Percentiles rank a stretch among this genome's conserved stretches.
These are phyloP conservation scores for Marsdenia floribunda DNA, from an alignment of 257 asterid species.

Conservation along the genomic window DNA sequence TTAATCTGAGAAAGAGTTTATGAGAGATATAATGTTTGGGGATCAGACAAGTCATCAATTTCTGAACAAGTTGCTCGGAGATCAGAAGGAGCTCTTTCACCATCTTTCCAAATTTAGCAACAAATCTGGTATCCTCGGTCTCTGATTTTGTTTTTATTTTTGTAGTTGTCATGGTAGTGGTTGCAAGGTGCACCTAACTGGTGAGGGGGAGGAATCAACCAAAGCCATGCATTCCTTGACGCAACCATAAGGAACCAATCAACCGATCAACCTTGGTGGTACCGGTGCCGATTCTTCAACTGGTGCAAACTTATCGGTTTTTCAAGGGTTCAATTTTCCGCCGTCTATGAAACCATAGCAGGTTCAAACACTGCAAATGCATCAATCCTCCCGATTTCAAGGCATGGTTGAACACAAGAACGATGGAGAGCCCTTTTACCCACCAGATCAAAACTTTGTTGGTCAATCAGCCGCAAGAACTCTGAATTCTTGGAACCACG, in stretches of 20 bases:
- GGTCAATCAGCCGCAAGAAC: slow-evolving; percentile 21
- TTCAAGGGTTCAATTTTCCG: slow-evolving; percentile 13
- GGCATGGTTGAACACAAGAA: slow-evolving; percentile 7
- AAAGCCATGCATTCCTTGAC: slow-evolving; percentile 19
- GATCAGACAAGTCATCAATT: slow-evolving; percentile 78
- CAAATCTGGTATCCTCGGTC: slow-evolving; percentile 4
- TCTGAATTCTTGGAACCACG: slow-evolving; percentile 40
- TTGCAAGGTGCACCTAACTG: slow-evolving; percentile 5
- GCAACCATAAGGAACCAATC: slow-evolving; percentile 19
- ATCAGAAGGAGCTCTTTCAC: slow-evolving; percentile 70
- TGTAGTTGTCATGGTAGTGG: slow-evolving; percentile 16
- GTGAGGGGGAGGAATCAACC: slow-evolving; percentile 8
- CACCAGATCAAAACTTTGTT: slow-evolving; percentile 21
- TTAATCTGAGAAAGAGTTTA: slow-evolving; percentile 91
- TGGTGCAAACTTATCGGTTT: neutral
- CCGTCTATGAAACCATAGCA: slow-evolving; percentile 3
- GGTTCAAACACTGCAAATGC: slow-evolving; percentile 13
- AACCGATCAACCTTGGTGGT: slow-evolving; percentile 10
- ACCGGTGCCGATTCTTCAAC: neutral
- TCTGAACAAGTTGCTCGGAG: slow-evolving; percentile 60
- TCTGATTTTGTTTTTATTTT: neutral
- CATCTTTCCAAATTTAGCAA: slow-evolving; percentile 64
- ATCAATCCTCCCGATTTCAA: slow-evolving; percentile 8
- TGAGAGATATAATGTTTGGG: slow-evolving; percentile 78
- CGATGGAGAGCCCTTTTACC: slow-evolving; percentile 13